Evolutionary conservation across 352 stramenopile species (phyloP), one percentile per base, ranked within the genome.

Genomic region (Globisporangium cystogenes): DNA sequence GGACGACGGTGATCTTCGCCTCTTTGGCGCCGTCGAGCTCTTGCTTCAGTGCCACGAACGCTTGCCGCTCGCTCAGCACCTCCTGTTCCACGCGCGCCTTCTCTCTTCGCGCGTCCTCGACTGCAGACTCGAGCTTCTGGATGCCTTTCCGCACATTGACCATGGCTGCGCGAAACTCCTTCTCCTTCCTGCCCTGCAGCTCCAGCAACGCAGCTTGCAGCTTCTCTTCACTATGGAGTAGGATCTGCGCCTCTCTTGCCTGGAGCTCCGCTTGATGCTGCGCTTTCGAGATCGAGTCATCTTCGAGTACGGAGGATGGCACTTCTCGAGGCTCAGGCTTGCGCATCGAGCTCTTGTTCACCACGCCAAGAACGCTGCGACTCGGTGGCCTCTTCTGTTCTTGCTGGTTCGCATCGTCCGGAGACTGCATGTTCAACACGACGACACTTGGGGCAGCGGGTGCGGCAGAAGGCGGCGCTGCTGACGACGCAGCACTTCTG

Each of bases 61-160:
- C 63, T 44, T 84, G 64, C 0, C 76, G 72, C 33, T 86, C 76
- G 20, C 44, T 72, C 23, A 74, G 44, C 10, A 86, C 37, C 31
- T 87, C 69, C 45, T 76, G 68, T 42, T 88, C 79, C 36, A 81
- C 20, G 1, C 60, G 59, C 50, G 82, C 84, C 43, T 72, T 79
- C 5, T 87, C 68, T 11, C 45, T 64, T 41, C 66, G 75, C 18
- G 77, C 57, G 11, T 77, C 59, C 1, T 88, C 69, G 0, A 86
- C 53, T 4, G 67, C 68, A 0, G 64, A 26, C 37, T 88, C 80
- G 16, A 90, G 60, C 51, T 87, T 90, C 20, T 84, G 76, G 48
- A 88, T 88, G 0, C 76, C 77, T 45, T 80, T 86, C 12, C 80
- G 67, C 33, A 90, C 72, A 40, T 84, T 90, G 4, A 83, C 75